Conservation (phyloP, 345 rosid species). For the Brassica juncea region DNA sequence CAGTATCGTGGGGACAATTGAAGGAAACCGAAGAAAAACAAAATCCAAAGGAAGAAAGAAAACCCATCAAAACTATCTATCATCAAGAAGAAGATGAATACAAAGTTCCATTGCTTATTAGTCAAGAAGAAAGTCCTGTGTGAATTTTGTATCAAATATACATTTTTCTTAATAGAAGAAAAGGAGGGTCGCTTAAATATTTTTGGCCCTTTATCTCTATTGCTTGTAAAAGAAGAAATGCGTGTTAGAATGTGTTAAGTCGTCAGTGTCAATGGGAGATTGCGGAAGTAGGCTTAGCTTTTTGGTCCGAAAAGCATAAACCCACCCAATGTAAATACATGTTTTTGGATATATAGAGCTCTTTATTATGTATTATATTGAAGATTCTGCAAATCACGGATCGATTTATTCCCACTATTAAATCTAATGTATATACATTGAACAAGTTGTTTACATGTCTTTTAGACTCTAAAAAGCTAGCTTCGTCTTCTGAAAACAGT, state of each 20-base stretch:
- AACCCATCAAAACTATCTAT: slow-evolving; percentile 28
- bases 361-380: not conserved
- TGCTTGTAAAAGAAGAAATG: slow-evolving; percentile 23
- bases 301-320: not conserved
- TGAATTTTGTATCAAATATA: slow-evolving; percentile 20
- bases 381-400: not conserved
- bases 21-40: slow-evolving; percentile 47
- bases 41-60: slow-evolving; percentile 21
- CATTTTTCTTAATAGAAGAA: not conserved
- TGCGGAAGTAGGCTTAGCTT: slow-evolving; percentile 1
- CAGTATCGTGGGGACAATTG: slow-evolving; percentile 59
- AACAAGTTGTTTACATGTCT: not conserved
- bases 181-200: slow-evolving; percentile 21
- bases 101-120: slow-evolving; percentile 54
- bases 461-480: not conserved
- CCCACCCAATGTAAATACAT: slow-evolving; percentile 1
- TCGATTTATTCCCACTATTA: not conserved
- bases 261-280: not conserved
- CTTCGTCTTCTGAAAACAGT: not conserved
- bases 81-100: slow-evolving; percentile 30
- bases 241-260: slow-evolving; percentile 23
- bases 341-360: not conserved
- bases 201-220: slow-evolving; percentile 19
- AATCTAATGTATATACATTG: not conserved
- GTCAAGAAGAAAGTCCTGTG: slow-evolving; percentile 43